Percentiles rank a stretch among this genome's conserved stretches.
These are phyloP conservation scores for Biscogniauxia sp. DNA, from an alignment of 2,329 filamentous ascomycete genomes.

Conservation along the genomic window DNA sequence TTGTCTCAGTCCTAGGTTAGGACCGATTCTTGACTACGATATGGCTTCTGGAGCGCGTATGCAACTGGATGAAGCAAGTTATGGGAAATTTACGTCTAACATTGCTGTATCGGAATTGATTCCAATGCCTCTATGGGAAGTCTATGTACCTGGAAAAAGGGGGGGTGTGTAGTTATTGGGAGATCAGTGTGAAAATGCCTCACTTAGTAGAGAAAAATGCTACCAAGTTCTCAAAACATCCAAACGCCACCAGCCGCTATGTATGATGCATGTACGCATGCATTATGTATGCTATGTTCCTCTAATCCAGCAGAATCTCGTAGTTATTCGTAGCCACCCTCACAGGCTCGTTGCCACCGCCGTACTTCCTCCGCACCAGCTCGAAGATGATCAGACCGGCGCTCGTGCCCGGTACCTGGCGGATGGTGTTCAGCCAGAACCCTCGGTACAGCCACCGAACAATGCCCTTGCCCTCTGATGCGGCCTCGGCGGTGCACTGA, in stretches of 20 bases:
- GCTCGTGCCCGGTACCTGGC: constrained; percentile 74
- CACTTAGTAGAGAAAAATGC: not conserved
- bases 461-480: constrained; percentile 53
- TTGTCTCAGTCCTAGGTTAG: no score
- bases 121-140: not conserved
- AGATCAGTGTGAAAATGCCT: constrained; percentile 8
- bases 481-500: constrained; percentile 58
- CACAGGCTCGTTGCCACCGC: constrained; percentile 58
- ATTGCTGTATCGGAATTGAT: not conserved
- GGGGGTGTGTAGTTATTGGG: not conserved
- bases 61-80: not conserved
- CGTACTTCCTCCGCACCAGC: constrained; percentile 70
- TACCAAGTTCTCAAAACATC: not conserved
- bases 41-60: no score
- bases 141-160: not conserved
- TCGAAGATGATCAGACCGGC: constrained; percentile 79
- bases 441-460: constrained; percentile 66
- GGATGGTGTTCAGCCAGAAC: constrained; percentile 70
- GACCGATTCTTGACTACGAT: no score
- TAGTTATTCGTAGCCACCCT: constrained; percentile 68
- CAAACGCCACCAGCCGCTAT: not conserved
- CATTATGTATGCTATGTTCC: not conserved
- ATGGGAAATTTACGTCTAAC: not conserved
- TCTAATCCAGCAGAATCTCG: constrained; percentile 61
- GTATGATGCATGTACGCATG: no score